phyloP scores from a whole-genome alignment of 192 early-diverging fungal genomes.

The Entomortierella lignicola region DNA sequence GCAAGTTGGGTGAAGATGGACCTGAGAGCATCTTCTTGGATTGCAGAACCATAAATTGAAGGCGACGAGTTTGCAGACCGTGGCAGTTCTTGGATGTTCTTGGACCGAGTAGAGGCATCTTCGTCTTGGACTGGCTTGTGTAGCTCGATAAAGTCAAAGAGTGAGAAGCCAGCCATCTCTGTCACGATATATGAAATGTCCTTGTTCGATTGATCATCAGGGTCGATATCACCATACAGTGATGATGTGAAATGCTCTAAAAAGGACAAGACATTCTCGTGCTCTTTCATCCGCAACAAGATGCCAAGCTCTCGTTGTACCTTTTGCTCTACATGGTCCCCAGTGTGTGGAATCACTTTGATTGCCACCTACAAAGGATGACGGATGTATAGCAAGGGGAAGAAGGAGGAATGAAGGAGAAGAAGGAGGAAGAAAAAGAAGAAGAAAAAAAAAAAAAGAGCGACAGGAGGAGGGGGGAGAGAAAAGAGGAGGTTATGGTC shows the following conservation, averaged over 20 bases:
- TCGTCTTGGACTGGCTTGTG: constrained; percentile 28
- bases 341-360: constrained; percentile 36
- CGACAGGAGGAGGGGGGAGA: not conserved
- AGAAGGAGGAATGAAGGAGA: not conserved
- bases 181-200: constrained; percentile 40
- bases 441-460: constrained; percentile 1
- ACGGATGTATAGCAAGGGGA: no score
- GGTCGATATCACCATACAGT: constrained; percentile 37
- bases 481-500: not conserved
- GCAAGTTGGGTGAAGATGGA: constrained; percentile 40
- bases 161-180: constrained; percentile 24
- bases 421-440: not conserved
- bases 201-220: constrained; percentile 36
- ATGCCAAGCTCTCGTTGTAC: constrained; percentile 33
- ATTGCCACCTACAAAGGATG: constrained; percentile 28
- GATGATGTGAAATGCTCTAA: constrained; percentile 34
- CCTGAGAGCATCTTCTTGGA: constrained; percentile 24
- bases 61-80: constrained; percentile 4
- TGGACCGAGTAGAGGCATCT: constrained; percentile 31
- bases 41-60: constrained; percentile 18
- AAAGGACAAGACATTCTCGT: constrained; percentile 30
- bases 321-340: constrained; percentile 28
- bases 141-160: constrained; percentile 42
- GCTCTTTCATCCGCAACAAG: constrained; percentile 20
- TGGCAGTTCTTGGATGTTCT: constrained; percentile 24